Evolutionary conservation across 176 grass and related monocot species (phyloP).

Genomic region (Raddia distichophylla): DNA sequence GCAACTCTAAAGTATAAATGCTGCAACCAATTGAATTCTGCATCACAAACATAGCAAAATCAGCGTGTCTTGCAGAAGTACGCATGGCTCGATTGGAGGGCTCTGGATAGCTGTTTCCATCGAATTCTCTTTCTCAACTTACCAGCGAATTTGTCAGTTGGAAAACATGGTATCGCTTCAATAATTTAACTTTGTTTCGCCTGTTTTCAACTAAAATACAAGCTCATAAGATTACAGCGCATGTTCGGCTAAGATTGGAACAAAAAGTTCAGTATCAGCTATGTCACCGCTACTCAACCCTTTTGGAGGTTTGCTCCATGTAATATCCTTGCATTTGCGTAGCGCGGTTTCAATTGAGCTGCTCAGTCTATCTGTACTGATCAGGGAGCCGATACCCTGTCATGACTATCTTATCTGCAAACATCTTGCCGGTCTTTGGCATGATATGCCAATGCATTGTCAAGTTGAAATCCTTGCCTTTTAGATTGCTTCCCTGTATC

Average conservation of each 20-base stretch:
- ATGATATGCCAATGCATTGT: conserved; percentile 99
- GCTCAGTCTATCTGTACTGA: conserved; percentile 70
- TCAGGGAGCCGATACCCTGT: conserved; percentile 82
- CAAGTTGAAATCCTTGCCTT: conserved; percentile 90
- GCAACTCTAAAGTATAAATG: not conserved
- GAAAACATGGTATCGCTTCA: not conserved
- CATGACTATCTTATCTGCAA: conserved; percentile 98
- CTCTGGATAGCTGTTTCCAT: too few relatives aligned
- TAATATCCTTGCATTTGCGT: conserved; percentile 1
- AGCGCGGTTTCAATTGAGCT: not conserved
- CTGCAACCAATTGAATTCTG: not conserved
- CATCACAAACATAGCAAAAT: not conserved
- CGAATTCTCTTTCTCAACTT: conserved; percentile 1
- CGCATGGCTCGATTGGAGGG: not conserved
- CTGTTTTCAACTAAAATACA: conserved; percentile 27
- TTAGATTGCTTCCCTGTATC: conserved; percentile 87
- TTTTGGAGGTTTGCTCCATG: conserved; percentile 5
- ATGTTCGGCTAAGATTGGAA: conserved; percentile 33
- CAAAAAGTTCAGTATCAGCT: conserved; percentile 31
- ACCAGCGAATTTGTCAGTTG: not conserved
- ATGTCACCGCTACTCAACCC: conserved; percentile 21
- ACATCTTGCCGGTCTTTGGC: conserved; percentile 98
- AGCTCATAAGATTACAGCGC: conserved; percentile 13
- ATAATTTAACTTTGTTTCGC: conserved; percentile 14
- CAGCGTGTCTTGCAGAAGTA: not conserved